These are phyloP conservation scores for Colletotrichum lindemuthianum DNA, from an alignment of 2,329 filamentous ascomycete genomes.

Conservation along the genomic window DNA sequence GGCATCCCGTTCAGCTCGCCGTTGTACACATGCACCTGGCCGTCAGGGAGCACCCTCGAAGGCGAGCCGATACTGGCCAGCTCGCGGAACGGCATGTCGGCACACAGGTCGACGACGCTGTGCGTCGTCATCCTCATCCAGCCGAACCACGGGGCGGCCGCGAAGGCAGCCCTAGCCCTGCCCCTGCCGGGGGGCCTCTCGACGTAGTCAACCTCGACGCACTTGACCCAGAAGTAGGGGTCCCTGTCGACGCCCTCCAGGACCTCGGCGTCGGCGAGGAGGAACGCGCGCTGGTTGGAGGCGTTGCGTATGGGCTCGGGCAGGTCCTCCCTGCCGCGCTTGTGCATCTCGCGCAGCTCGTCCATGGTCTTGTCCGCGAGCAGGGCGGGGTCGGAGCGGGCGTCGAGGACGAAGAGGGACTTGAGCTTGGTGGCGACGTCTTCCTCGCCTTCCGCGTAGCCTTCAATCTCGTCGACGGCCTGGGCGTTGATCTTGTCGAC, in stretches of 20 bases:
- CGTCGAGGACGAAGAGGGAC: background rate
- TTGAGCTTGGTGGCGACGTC: background rate
- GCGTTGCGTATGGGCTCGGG: background rate
- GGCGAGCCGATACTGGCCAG: constrained; percentile 14
- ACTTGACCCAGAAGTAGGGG: constrained; percentile 7
- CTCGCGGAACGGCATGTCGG: background rate
- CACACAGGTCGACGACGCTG: constrained; percentile 11
- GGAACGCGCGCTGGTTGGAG: background rate
- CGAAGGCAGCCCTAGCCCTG: background rate
- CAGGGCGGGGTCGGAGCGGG: constrained; percentile 5
- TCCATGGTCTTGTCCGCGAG: constrained; percentile 7
- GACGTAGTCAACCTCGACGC: background rate
- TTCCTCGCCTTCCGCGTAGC: background rate
- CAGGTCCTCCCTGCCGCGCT: background rate
- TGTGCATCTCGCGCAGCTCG: background rate
- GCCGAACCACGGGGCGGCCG: background rate
- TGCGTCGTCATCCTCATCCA: constrained; percentile 17
- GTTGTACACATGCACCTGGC: constrained; percentile 6
- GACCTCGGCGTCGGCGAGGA: constrained; percentile 7
- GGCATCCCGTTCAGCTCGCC: constrained; percentile 4
- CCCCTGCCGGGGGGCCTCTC: background rate
- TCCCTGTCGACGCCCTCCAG: constrained; percentile 2
- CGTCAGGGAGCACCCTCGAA: background rate
- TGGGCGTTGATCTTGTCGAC: constrained; percentile 1
- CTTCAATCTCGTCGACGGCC: background rate